These are phyloP conservation scores for Pichia sp. DNA, from an alignment of 1,139 yeast genomes.

Conservation along the genomic window DNA sequence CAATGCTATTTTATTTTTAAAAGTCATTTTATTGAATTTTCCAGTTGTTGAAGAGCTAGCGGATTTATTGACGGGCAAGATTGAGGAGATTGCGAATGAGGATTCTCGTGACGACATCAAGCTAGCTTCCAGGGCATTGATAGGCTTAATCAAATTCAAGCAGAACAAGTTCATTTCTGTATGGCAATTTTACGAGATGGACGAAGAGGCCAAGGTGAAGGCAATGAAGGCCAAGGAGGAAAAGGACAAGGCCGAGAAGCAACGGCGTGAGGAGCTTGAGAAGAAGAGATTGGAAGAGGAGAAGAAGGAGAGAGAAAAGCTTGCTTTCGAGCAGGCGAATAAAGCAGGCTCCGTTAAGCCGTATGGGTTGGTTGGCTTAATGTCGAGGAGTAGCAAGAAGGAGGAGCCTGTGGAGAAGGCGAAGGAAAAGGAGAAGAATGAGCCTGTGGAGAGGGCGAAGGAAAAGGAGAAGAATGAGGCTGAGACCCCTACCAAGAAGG, in stretches of 20 bases:
- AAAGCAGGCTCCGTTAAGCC: slow-evolving; percentile 20
- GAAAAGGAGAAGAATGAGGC: background rate
- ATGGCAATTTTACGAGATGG: slow-evolving; percentile 53
- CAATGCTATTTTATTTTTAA: slow-evolving; percentile 75
- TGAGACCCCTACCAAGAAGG: background rate
- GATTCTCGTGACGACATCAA: slow-evolving; percentile 80
- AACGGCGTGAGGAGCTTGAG: slow-evolving; percentile 16
- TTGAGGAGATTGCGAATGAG: slow-evolving; percentile 44
- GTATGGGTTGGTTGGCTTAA: slow-evolving; percentile 29
- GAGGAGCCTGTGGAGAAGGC: background rate
- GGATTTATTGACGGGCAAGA: slow-evolving; percentile 43
- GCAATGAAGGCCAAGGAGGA: slow-evolving; percentile 28
- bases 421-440: slow-evolving; percentile 2
- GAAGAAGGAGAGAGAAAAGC: slow-evolving; percentile 20
- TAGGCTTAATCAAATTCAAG: slow-evolving; percentile 65
- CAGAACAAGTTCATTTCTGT: slow-evolving; percentile 52
- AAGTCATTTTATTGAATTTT: slow-evolving; percentile 54
- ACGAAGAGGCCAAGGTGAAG: slow-evolving; percentile 34
- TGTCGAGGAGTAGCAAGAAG: background rate
- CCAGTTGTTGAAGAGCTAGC: slow-evolving; percentile 73
- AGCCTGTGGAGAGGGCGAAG: background rate
- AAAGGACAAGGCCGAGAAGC: slow-evolving; percentile 19
- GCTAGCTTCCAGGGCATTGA: slow-evolving; percentile 70
- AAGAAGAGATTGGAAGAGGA: slow-evolving; percentile 15
- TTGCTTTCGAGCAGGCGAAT: background rate